phyloP scores from a whole-genome alignment of 1,284 basidiomycete species.

The Trichosporon inkin region DNA sequence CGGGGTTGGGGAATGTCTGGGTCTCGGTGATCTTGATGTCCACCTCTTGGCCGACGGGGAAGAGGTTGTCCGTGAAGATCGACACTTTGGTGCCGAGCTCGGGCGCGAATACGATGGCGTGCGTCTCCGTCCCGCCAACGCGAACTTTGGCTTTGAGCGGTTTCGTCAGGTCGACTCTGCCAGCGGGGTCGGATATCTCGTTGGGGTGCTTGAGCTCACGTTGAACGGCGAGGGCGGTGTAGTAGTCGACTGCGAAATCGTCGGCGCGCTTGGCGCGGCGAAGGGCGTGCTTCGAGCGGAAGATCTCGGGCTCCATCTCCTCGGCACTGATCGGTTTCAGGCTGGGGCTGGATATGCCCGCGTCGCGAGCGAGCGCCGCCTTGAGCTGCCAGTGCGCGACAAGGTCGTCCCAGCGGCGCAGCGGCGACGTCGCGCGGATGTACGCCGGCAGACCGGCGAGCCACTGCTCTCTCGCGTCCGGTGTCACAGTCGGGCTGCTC shows the following conservation, averaged over 20 bases:
- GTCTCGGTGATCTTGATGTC: slow-evolving; percentile 21
- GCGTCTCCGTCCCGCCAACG: background rate
- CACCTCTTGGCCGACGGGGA: slow-evolving; percentile 31
- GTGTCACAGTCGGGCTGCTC: background rate
- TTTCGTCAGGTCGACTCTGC: background rate
- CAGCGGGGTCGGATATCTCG: background rate
- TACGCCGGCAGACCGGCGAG: slow-evolving; percentile 70
- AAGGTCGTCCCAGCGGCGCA: slow-evolving; percentile 81
- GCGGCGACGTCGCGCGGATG: slow-evolving; percentile 76
- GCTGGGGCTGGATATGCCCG: slow-evolving; percentile 14
- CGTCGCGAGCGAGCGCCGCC: slow-evolving; percentile 55
- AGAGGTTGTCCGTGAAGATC: background rate
- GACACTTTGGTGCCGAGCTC: background rate
- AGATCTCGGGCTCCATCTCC: slow-evolving; percentile 22
- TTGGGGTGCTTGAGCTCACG: background rate
- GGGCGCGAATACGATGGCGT: background rate
- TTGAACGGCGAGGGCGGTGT: slow-evolving; percentile 24
- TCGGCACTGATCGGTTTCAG: slow-evolving; percentile 22
- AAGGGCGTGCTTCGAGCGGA: background rate
- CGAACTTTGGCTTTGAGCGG: background rate
- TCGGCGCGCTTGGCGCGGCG: slow-evolving; percentile 23
- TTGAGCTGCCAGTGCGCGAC: slow-evolving; percentile 94
- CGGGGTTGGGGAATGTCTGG: slow-evolving; percentile 31
- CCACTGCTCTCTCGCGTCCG: slow-evolving; percentile 56
- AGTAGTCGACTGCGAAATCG: slow-evolving; percentile 25